Evolutionary conservation across 2,329 filamentous ascomycete genomes (phyloP).

Genomic region (Nothopassalora personata): DNA sequence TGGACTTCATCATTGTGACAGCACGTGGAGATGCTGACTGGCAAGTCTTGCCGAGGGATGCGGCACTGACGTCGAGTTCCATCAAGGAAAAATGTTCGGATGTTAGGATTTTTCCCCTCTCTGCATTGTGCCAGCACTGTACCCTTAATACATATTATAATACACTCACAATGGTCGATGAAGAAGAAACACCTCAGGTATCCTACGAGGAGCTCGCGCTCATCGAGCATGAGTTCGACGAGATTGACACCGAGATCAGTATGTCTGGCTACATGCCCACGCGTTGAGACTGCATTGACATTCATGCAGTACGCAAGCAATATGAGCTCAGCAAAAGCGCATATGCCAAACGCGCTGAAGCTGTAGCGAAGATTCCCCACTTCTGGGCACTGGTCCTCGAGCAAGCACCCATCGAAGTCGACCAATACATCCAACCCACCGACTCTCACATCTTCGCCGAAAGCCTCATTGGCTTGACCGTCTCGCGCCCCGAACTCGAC

Average conservation of each 20-base stretch:
- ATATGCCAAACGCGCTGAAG: slow-evolving; percentile 68
- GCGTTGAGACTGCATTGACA: slow-evolving; percentile 1
- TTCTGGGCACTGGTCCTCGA: slow-evolving; percentile 97
- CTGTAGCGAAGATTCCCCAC: slow-evolving; percentile 68
- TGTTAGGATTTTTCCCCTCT: too few species aligned
- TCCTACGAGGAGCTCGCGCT: slow-evolving; percentile 72
- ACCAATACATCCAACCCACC: slow-evolving; percentile 77
- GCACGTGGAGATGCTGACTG: neutral
- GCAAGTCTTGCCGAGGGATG: neutral
- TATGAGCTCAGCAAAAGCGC: slow-evolving; percentile 62
- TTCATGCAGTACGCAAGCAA: slow-evolving; percentile 42
- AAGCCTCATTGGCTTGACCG: slow-evolving; percentile 61
- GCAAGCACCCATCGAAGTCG: slow-evolving; percentile 77
- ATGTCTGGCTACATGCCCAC: slow-evolving; percentile 36
- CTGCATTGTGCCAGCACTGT: neutral
- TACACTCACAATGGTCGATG: slow-evolving; percentile 9
- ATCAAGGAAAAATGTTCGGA: too few species aligned
- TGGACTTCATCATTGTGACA: neutral
- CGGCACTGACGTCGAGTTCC: neutral
- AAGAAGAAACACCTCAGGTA: slow-evolving; percentile 33
- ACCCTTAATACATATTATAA: neutral
- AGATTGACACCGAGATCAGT: slow-evolving; percentile 79
- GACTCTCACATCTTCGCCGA: slow-evolving; percentile 70
- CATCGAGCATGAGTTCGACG: slow-evolving; percentile 78
- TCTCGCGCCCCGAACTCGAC: slow-evolving; percentile 76